Conservation (phyloP, 768 basidiomycete genomes). For the Lentinula guzmanii region DNA sequence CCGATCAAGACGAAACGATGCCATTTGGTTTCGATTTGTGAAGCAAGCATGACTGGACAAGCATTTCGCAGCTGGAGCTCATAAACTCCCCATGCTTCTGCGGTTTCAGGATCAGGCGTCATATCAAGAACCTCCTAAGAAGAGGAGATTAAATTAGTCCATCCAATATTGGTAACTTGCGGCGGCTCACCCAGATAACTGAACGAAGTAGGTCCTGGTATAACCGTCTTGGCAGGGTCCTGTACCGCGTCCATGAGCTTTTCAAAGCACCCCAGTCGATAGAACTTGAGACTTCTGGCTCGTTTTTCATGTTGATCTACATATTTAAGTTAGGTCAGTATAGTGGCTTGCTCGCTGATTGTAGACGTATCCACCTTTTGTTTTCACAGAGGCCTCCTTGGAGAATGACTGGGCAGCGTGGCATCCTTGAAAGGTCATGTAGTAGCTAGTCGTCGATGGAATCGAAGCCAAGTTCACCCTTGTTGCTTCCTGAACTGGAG, state of each 20-base stretch:
- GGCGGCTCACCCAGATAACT: not conserved
- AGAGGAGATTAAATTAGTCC: too few species aligned
- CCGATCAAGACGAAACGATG: not conserved
- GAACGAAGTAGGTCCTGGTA: not conserved
- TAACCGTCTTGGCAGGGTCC: not conserved
- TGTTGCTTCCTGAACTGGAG: not conserved
- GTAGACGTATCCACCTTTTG: not conserved
- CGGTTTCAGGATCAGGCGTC: not conserved
- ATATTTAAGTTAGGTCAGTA: too few species aligned
- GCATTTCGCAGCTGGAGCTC: not conserved
- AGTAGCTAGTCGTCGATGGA: not conserved
- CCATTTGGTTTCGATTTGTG: too few species aligned
- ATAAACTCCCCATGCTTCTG: not conserved
- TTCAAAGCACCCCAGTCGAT: not conserved
- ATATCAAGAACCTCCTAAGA: not conserved
- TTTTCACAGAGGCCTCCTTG: not conserved
- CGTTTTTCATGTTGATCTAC: not conserved
- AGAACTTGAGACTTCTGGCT: not conserved
- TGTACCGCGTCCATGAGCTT: not conserved
- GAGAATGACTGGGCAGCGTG: not conserved
- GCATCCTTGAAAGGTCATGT: not conserved
- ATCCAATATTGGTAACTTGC: not conserved
- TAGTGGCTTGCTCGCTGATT: too few species aligned
- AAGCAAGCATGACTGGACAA: too few species aligned
- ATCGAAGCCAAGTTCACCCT: not conserved